A percentile compares a stretch with the other conserved stretches of the same genome.
phyloP scores from a whole-genome alignment of 257 asterid genomes.

The Lavandula angustifolia region DNA sequence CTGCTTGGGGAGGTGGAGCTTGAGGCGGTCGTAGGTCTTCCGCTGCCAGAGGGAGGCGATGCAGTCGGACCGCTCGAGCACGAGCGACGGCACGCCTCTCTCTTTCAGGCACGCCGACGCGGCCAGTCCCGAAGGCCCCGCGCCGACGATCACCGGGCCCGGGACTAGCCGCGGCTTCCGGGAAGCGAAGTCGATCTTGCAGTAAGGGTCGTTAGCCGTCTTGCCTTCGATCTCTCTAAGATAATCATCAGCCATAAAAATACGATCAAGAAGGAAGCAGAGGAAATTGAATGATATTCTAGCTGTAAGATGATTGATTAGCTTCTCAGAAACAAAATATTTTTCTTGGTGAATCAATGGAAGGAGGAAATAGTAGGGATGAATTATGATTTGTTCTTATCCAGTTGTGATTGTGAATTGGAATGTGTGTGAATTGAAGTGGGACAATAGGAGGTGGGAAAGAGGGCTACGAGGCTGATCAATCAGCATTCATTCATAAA shows the following conservation, averaged over 20 bases:
- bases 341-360: not conserved
- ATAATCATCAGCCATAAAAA: conserved; percentile 19
- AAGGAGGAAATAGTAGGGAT: not conserved
- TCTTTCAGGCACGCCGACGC: conserved; percentile 70
- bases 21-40: conserved; percentile 74
- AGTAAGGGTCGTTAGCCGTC: conserved; percentile 51
- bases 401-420: conserved; percentile 33
- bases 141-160: conserved; percentile 78
- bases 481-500: conserved; percentile 47
- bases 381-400: conserved; percentile 34
- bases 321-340: no score
- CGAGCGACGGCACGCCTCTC: conserved; percentile 53
- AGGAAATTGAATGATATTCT: no score
- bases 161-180: conserved; percentile 40
- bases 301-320: no score
- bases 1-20: conserved; percentile 76
- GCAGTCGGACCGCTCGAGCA: conserved; percentile 74
- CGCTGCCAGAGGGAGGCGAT: conserved; percentile 88
- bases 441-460: conserved; percentile 33
- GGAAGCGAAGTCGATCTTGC: not conserved
- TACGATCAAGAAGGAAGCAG: no score
- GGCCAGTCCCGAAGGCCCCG: conserved; percentile 86
- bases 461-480: conserved; percentile 35
- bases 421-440: not conserved
- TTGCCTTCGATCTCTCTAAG: conserved; percentile 62